Conservation (phyloP, 441 rosid species). For the Erodium trifolium region DNA sequence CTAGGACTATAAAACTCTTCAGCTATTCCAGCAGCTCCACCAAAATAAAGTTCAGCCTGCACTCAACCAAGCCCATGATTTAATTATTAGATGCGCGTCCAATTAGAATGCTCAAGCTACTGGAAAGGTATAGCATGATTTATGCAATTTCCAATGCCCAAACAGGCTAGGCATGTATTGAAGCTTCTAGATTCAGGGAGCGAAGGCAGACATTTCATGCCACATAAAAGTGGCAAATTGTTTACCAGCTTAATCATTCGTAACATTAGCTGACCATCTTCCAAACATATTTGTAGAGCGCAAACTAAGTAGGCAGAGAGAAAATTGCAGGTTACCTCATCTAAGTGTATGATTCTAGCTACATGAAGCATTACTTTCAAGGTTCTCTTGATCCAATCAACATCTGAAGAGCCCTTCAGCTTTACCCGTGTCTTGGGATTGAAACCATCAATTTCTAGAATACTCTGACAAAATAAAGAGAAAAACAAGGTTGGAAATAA, state of each 20-base stretch:
- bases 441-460: constrained; percentile 48
- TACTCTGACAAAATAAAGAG: constrained; percentile 33
- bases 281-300: background rate
- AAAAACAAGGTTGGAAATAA: background rate
- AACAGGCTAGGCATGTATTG: background rate
- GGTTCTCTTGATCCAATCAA: constrained; percentile 29
- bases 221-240: background rate
- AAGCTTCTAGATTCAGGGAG: background rate
- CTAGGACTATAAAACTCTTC: constrained; percentile 46
- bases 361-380: constrained; percentile 48
- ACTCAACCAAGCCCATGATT: constrained; percentile 21
- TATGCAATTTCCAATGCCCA: constrained; percentile 1
- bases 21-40: constrained; percentile 31
- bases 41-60: constrained; percentile 87
- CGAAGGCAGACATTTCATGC: background rate
- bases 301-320: background rate
- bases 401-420: constrained; percentile 27
- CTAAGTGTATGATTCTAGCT: constrained; percentile 59
- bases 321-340: constrained; percentile 45
- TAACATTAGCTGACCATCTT: constrained; percentile 6
- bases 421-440: constrained; percentile 36
- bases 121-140: background rate
- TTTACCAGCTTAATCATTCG: background rate
- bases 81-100: constrained; percentile 2
- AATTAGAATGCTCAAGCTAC: background rate